phyloP scores from a whole-genome alignment of 495 filamentous ascomycete genomes.

The Daldinia grandis region DNA sequence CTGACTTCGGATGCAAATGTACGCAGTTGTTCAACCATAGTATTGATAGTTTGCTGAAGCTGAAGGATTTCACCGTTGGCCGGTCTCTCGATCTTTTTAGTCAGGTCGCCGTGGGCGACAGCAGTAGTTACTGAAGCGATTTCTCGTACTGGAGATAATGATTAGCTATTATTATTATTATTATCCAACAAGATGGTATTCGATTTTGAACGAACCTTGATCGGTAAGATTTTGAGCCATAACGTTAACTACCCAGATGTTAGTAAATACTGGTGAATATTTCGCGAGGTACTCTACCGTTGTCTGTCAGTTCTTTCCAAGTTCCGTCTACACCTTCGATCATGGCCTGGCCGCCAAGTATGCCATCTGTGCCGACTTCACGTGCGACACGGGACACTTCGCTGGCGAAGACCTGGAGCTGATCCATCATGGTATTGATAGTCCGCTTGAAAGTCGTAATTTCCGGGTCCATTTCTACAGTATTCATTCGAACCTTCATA shows the following conservation, averaged over 20 bases:
- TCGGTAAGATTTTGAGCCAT: slow-evolving; percentile 84
- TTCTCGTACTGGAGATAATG: slow-evolving; percentile 73
- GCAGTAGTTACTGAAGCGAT: slow-evolving; percentile 96
- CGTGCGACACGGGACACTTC: slow-evolving; percentile 96
- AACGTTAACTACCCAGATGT: slow-evolving; percentile 76
- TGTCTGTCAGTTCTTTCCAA: slow-evolving; percentile 97
- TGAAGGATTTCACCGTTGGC: slow-evolving; percentile 96
- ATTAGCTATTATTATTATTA: slow-evolving; percentile 27
- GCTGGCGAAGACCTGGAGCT: slow-evolving; percentile 95
- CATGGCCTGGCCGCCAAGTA: slow-evolving; percentile 94
- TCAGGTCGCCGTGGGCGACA: slow-evolving; percentile 94
- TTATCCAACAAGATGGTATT: neutral
- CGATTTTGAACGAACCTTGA: slow-evolving; percentile 53
- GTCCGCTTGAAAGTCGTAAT: slow-evolving; percentile 99
- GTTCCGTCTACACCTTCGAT: slow-evolving; percentile 96
- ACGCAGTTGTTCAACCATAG: slow-evolving; percentile 97
- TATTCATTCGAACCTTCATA: slow-evolving; percentile 97
- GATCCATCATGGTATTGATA: slow-evolving; percentile 99
- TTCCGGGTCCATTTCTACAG: slow-evolving; percentile 97
- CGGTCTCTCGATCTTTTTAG: slow-evolving; percentile 93
- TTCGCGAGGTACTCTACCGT: slow-evolving; percentile 64
- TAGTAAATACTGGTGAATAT: slow-evolving; percentile 20
- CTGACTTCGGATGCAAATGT: slow-evolving; percentile 98
- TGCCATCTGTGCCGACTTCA: slow-evolving; percentile 97
- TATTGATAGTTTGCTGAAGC: slow-evolving; percentile 97